These are phyloP conservation scores for Ophiosphaerella narmari DNA, from an alignment of 2,329 filamentous ascomycete species.

Conservation along the genomic window DNA sequence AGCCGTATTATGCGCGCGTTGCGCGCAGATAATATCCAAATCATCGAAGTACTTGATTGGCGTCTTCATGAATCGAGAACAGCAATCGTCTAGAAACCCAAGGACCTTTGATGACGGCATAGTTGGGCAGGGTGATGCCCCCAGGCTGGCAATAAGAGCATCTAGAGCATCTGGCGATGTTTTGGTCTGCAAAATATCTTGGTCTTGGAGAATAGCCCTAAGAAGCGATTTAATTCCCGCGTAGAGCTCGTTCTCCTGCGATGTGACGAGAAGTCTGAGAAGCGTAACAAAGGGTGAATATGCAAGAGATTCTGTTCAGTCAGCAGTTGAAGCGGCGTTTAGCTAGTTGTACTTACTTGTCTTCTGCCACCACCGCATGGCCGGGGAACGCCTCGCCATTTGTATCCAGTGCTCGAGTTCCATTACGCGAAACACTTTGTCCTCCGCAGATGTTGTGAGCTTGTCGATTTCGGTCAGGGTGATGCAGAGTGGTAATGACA, in stretches of 20 bases:
- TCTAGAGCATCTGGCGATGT: constrained; percentile 47
- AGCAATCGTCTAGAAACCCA: constrained; percentile 80
- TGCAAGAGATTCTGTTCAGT: constrained; percentile 57
- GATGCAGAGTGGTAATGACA: constrained; percentile 74
- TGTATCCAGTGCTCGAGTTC: constrained; percentile 81
- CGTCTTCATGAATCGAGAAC: constrained; percentile 72
- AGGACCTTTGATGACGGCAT: constrained; percentile 55
- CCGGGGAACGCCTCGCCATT: constrained; percentile 78
- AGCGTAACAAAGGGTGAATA: constrained; percentile 75
- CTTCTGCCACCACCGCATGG: constrained; percentile 90
- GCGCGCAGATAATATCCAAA: constrained; percentile 57
- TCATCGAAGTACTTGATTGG: constrained; percentile 84
- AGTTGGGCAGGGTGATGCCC: constrained; percentile 46
- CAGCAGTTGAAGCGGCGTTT: constrained; percentile 4
- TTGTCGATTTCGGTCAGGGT: constrained; percentile 66
- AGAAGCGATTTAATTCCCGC: constrained; percentile 62
- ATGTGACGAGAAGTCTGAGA: constrained; percentile 62
- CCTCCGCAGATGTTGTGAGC: constrained; percentile 43
- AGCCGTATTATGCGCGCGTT: constrained; percentile 18
- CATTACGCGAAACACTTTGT: constrained; percentile 65
- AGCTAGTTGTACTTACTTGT: constrained; percentile 48
- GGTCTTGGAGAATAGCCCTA: constrained; percentile 65
- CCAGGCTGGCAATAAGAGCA: constrained; percentile 54
- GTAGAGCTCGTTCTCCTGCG: constrained; percentile 55
- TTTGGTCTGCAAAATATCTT: constrained; percentile 65